phyloP scores from a whole-genome alignment of 2,329 filamentous ascomycete genomes.

The Xylaria multiplex region DNA sequence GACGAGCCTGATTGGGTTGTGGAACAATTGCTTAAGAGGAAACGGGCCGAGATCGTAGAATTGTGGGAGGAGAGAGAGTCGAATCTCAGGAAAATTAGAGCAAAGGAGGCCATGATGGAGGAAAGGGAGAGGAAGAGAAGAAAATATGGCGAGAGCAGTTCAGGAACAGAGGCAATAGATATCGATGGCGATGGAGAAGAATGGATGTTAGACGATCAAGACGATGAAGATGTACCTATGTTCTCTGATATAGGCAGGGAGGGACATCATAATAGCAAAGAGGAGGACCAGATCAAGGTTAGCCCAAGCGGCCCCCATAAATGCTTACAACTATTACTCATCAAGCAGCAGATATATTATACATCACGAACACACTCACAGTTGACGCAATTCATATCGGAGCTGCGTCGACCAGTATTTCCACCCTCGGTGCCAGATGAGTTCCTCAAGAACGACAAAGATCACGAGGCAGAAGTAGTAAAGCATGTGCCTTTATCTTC shows the following conservation, averaged over 20 bases:
- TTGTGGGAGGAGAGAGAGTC: slow-evolving; percentile 78
- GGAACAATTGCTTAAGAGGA: slow-evolving; percentile 77
- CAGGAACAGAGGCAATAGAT: slow-evolving; percentile 31
- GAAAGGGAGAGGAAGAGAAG: slow-evolving; percentile 60
- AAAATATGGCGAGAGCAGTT: slow-evolving; percentile 52
- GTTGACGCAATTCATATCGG: slow-evolving; percentile 85
- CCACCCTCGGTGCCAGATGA: slow-evolving; percentile 73
- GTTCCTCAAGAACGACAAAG: slow-evolving; percentile 46
- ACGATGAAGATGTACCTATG: slow-evolving; percentile 57
- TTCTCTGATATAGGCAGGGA: slow-evolving; percentile 75
- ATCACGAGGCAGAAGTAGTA: slow-evolving; percentile 63
- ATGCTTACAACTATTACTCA: slow-evolving; percentile 8
- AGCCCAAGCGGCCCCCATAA: slow-evolving; percentile 18
- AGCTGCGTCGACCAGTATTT: slow-evolving; percentile 80
- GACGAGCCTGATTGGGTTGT: slow-evolving; percentile 88
- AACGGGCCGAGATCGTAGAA: slow-evolving; percentile 71
- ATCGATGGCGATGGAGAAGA: slow-evolving; percentile 62
- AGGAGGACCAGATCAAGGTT: slow-evolving; percentile 69
- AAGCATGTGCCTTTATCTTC: slow-evolving; percentile 88
- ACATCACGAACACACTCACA: slow-evolving; percentile 95
- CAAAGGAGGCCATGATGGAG: slow-evolving; percentile 69
- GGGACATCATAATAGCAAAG: slow-evolving; percentile 55
- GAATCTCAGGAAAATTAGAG: slow-evolving; percentile 72
- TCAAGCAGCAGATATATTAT: slow-evolving; percentile 74
- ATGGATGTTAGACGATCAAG: slow-evolving; percentile 78